Evolutionary conservation across 345 rosid species (phyloP).

Genomic region (Lepidium didymum): DNA sequence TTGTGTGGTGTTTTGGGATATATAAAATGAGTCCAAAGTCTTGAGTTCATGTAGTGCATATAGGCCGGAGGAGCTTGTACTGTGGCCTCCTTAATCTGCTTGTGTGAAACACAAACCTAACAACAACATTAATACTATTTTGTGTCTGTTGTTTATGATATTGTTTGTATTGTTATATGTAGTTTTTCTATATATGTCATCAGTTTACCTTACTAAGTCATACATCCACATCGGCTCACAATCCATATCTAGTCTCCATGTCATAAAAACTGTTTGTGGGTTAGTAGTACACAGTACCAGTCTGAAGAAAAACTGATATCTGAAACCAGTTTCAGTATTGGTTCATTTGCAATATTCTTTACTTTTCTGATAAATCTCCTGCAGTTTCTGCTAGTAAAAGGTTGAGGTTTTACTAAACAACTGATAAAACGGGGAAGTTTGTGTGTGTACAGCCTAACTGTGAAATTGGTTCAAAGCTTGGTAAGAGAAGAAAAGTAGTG

Average conservation of each 20-base stretch:
- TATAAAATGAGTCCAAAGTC: slow-evolving; percentile 11
- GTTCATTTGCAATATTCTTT: neutral
- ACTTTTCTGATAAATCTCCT: neutral
- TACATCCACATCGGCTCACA: neutral
- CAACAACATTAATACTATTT: neutral
- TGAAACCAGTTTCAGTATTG: neutral
- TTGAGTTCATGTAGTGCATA: slow-evolving; percentile 13
- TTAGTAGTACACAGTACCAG: neutral
- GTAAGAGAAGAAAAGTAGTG: neutral
- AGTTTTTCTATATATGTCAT: neutral
- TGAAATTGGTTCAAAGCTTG: neutral
- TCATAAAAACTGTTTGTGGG: neutral
- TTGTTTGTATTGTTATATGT: neutral
- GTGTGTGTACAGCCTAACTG: neutral
- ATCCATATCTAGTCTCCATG: neutral
- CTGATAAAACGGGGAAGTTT: neutral
- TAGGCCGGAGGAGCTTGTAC: slow-evolving; percentile 20
- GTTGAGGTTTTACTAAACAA: neutral
- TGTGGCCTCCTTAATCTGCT: slow-evolving; percentile 5
- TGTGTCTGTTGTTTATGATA: neutral
- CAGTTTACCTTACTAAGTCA: neutral
- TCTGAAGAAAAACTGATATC: neutral
- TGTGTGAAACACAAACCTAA: slow-evolving; percentile 13
- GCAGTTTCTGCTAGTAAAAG: neutral
- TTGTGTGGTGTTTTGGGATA: slow-evolving; percentile 11